A percentile compares a stretch with the other conserved stretches of the same genome.
Conservation (phyloP, 352 stramenopile species). For the Aphanomyces stellatus region DNA sequence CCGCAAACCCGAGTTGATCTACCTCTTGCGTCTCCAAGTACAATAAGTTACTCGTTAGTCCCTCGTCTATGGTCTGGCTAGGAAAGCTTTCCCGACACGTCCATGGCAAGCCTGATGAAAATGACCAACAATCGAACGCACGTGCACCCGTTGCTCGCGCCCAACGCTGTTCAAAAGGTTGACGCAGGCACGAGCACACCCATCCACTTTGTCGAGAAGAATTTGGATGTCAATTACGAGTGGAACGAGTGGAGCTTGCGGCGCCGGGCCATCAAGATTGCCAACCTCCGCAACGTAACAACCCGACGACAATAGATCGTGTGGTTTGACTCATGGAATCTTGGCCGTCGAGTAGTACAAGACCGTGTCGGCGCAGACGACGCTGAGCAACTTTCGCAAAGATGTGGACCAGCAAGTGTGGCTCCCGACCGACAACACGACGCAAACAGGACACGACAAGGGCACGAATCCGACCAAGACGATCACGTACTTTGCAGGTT, state of each 20-base stretch:
- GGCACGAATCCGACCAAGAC: conserved; percentile 80
- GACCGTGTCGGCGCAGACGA: conserved; percentile 84
- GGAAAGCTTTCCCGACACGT: conserved; percentile 21
- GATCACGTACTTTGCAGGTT: conserved; percentile 71
- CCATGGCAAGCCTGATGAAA: conserved; percentile 16
- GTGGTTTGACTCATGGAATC: background rate
- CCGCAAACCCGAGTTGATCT: conserved; percentile 85
- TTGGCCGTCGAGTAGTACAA: conserved; percentile 33
- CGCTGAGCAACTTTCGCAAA: conserved; percentile 79
- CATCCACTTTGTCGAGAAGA: conserved; percentile 88
- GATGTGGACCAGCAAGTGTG: conserved; percentile 87
- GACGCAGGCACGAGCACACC: conserved; percentile 87
- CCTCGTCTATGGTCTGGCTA: background rate
- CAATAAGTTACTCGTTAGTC: background rate
- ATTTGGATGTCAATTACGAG: conserved; percentile 88
- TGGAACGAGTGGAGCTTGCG: conserved; percentile 94
- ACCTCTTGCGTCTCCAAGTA: conserved; percentile 84
- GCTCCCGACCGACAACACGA: conserved; percentile 40
- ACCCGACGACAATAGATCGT: too few species aligned
- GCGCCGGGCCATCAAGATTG: conserved; percentile 82
- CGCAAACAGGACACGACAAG: conserved; percentile 71
- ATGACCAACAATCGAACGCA: conserved; percentile 20
- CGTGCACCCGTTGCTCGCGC: conserved; percentile 53
- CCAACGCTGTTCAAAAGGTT: conserved; percentile 47
- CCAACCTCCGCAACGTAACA: conserved; percentile 82